A percentile compares a stretch with the other conserved stretches of the same genome.
These are phyloP conservation scores for Lactuca sativa DNA, from an alignment of 129 eudicot genomes.

Conservation along the genomic window DNA sequence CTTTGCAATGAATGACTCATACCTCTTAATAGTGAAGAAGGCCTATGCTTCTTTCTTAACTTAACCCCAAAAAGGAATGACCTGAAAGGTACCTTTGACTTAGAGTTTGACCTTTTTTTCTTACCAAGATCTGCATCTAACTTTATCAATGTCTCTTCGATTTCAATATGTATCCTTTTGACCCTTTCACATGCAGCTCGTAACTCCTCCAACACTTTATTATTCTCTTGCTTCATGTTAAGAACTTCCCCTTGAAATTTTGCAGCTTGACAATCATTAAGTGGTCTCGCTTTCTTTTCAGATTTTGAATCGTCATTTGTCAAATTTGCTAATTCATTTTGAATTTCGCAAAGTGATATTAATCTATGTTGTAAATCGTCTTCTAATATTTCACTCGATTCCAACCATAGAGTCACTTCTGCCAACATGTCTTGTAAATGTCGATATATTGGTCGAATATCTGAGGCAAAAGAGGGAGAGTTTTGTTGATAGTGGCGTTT, in stretches of 20 bases:
- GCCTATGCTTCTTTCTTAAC: conserved; percentile 52
- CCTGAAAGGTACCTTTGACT: conserved; percentile 47
- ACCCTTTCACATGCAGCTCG: conserved; percentile 46
- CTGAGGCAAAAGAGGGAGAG: conserved; percentile 22
- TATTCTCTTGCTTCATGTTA: conserved; percentile 74
- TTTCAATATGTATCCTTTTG: conserved; percentile 40
- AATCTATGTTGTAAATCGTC: conserved; percentile 64
- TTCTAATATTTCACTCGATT: conserved; percentile 52
- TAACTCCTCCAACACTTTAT: conserved; percentile 58
- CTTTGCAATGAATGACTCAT: conserved; percentile 49
- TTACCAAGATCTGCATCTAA: conserved; percentile 57
- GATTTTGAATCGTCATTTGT: conserved; percentile 15
- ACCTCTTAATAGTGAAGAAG: conserved; percentile 43
- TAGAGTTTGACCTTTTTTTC: conserved; percentile 18
- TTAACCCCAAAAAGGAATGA: conserved; percentile 68
- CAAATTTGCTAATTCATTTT: conserved; percentile 52
- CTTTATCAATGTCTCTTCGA: conserved; percentile 42
- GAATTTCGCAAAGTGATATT: conserved; percentile 49
- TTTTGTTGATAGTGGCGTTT: conserved; percentile 20
- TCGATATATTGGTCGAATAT: conserved; percentile 59
- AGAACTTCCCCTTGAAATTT: conserved; percentile 69
- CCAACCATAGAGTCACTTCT: conserved; percentile 65
- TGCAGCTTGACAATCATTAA: conserved; percentile 52
- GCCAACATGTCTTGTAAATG: conserved; percentile 67
- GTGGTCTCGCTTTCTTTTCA: conserved; percentile 16